Base-by-base conservation (phyloP, 805 yeast genomes). In the Candida cerambycidarum region DNA sequence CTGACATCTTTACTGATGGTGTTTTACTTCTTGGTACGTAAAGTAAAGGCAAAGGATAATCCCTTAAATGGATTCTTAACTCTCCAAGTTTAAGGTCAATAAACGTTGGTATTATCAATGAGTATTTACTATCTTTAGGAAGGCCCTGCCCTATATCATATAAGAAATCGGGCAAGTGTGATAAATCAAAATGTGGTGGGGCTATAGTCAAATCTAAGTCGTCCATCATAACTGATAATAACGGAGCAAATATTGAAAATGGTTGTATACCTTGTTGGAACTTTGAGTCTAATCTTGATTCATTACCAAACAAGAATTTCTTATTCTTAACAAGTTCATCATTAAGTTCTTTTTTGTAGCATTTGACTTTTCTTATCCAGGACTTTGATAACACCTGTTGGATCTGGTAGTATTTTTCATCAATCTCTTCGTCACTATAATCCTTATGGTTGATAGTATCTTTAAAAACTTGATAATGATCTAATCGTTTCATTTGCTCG, bases 41-140 rank as follows among this genome's bases (percentile, higher is more conserved):
- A 7, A 87, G 59, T 38, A 90, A 63, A 0, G 98, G 97, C 12
- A 92, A 55, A 0, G 97, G 97, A 56, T 85, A 89, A 55, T 90
- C 98, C 42, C 93, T 69, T 46, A 90, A 52, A 57, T 86, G 92
- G 53, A 81, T 73, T 45, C 93, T 65, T 10, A 82, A 57, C 53
- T 88, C 95, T 3, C 67, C 63, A 29, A 86, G 67, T 12, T 65
- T 69, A 39, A 86, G 65, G 42, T 82, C 78, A 11, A 85, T 32
- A 58, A 67, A 67, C 42, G 81, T 53, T 0, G 97, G 97, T 2
- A 89, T 54, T 57, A 83, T 57, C 14, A 86, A 69, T 0, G 92
- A 80, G 58, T 79, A 90, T 39, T 70, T 56, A 0, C 89, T 79
- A 44, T 84, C 87, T 40, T 57, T 55, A 0, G 98, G 97, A 10